Conservation (phyloP, 2,329 filamentous ascomycete genomes). For the Verticillium dahliae region DNA sequence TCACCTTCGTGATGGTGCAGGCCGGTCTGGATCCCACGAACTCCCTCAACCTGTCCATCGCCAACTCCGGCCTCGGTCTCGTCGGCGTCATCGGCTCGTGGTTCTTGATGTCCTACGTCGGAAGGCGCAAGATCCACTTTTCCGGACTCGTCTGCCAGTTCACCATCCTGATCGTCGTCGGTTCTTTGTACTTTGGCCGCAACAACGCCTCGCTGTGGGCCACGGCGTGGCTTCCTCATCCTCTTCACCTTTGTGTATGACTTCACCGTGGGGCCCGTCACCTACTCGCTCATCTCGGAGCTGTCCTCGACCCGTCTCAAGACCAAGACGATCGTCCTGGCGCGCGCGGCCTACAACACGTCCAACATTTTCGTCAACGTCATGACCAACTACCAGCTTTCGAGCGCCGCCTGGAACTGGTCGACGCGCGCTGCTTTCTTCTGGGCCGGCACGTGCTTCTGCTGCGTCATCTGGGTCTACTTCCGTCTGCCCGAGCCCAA, state of each 20-base stretch:
- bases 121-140: constrained; percentile 42
- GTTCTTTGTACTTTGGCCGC: constrained; percentile 26
- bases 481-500: constrained; percentile 48
- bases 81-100: constrained; percentile 34
- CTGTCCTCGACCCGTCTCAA: constrained; percentile 47
- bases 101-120: constrained; percentile 40
- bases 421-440: constrained; percentile 39
- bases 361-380: constrained; percentile 44
- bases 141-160: constrained; percentile 33
- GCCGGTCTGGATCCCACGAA: constrained; percentile 37
- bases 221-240: constrained; percentile 39
- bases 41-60: constrained; percentile 39
- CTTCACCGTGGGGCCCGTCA: constrained; percentile 46
- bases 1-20: constrained; percentile 23
- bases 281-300: constrained; percentile 46
- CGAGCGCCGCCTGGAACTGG: constrained; percentile 38
- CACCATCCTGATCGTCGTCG: constrained; percentile 32
- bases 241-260: constrained; percentile 48
- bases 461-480: constrained; percentile 42
- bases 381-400: constrained; percentile 42
- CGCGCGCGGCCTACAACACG: constrained; percentile 39
- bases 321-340: constrained; percentile 47
- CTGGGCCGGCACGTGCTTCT: constrained; percentile 40
- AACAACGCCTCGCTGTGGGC: constrained; percentile 27
- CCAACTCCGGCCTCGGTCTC: constrained; percentile 41